phyloP scores from a whole-genome alignment of 306 rosid genomes.

The Adenanthera pavonina region DNA sequence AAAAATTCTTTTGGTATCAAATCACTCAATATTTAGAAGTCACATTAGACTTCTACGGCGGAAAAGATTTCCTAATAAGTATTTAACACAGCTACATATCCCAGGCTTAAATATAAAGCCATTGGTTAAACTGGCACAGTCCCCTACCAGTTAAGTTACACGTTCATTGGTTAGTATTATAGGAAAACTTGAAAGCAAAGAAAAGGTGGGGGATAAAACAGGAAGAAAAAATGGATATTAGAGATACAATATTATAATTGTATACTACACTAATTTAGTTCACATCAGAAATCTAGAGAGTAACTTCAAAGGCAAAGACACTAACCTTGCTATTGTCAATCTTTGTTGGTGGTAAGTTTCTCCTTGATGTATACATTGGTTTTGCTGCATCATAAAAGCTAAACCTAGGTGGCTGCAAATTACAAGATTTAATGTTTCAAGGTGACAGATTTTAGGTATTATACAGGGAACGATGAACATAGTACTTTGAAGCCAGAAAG shows the following conservation, averaged over 20 bases:
- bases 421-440: conserved; percentile 14
- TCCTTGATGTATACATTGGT: conserved; percentile 92
- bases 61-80: too few species aligned
- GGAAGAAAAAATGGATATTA: background rate
- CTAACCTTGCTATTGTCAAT: conserved; percentile 87
- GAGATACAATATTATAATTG: background rate
- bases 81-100: too few species aligned
- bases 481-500: background rate
- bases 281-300: conserved; percentile 5
- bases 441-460: conserved; percentile 33
- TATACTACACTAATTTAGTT: background rate
- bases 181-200: conserved; percentile 3
- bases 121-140: too few species aligned
- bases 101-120: too few species aligned
- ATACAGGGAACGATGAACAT: conserved; percentile 15
- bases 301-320: conserved; percentile 28
- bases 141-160: too few species aligned
- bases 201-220: background rate
- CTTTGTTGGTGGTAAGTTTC: conserved; percentile 93
- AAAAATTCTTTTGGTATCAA: too few species aligned
- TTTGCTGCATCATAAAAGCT: conserved; percentile 86
- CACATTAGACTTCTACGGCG: too few species aligned
- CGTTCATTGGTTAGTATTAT: too few species aligned
- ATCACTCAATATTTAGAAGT: too few species aligned
- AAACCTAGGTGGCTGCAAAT: conserved; percentile 80